Base-by-base conservation (phyloP, 2,329 filamentous ascomycete species). In the Pseudohalonectria lignicola region DNA sequence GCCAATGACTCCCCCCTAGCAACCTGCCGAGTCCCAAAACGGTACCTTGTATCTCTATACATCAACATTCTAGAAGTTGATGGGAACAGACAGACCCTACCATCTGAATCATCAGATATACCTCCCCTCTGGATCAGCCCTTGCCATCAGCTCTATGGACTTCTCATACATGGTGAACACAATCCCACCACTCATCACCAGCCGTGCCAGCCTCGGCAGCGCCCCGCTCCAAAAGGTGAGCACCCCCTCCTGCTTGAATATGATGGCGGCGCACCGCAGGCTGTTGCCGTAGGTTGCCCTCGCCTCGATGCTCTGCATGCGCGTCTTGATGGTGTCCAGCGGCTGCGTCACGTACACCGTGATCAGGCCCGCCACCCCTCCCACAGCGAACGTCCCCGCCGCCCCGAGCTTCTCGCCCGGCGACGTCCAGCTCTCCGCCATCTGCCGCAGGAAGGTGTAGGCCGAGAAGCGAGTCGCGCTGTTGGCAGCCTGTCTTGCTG, bases 91-190 rank as follows among this genome's bases (percentile, higher is more conserved):
- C n/a, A n/a, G n/a, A n/a, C n/a, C n/a, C n/a, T n/a, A n/a, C n/a
- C n/a, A n/a, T n/a, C n/a, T n/a, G n/a, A n/a, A n/a, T n/a, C n/a
- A n/a, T 53, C 66, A 93, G 45, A 96, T 75, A 55, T 93, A 95
- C 56, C 72, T 82, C 54, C 79, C 78, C 51, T 93, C 74, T 1
- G 92, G 92, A 56, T 98, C 92, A 37, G 88, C 42, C 53, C 57
- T 69, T 51, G 86, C 76, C 67, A 98, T 77, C 41, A 87, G 51
- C 38, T 95, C 90, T 68, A 96, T 96, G 42, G 82, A 84, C 73
- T 95, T 95, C 66, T 96, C 90, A 57, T 95, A 92, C 80, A 96
- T 93, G 17, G 92, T 93, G 55, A 98, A 98, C 30, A 98, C 92
- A 53, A 98, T 94, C 15, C 92, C 92, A 40, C 92, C 92, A 53